Conservation (phyloP, 345 rosid species). For the Populus ilicifolia region DNA sequence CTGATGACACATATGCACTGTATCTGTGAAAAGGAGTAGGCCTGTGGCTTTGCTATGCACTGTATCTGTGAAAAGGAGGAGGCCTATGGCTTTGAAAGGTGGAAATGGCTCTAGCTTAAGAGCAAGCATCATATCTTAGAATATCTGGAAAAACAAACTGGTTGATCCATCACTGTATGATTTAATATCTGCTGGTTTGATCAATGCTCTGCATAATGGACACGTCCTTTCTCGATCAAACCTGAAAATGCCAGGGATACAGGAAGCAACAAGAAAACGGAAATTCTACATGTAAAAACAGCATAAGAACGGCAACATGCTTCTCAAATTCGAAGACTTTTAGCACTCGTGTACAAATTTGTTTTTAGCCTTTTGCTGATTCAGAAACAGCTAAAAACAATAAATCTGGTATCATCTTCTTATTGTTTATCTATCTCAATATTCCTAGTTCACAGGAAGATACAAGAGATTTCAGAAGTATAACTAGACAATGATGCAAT, state of each 20-base stretch:
- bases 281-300: too few species aligned
- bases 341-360: neutral
- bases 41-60: neutral
- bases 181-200: conserved; percentile 42
- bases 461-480: neutral
- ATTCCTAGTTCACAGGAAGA: neutral
- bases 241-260: conserved; percentile 31
- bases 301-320: neutral
- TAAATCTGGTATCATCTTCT: neutral
- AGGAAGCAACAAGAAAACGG: neutral
- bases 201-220: conserved; percentile 58
- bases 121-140: conserved; percentile 17
- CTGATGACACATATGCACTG: neutral
- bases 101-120: neutral
- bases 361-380: neutral
- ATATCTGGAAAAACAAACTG: conserved; percentile 52
- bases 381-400: neutral
- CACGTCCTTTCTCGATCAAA: conserved; percentile 68
- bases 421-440: neutral
- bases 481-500: neutral
- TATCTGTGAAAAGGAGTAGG: neutral
- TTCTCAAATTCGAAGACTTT: neutral
- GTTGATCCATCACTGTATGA: conserved; percentile 60
- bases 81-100: neutral
- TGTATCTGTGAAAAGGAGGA: neutral